Evolutionary conservation across 169 alveolate genomes (phyloP).

Genomic region (Plasmodium coatneyi): DNA sequence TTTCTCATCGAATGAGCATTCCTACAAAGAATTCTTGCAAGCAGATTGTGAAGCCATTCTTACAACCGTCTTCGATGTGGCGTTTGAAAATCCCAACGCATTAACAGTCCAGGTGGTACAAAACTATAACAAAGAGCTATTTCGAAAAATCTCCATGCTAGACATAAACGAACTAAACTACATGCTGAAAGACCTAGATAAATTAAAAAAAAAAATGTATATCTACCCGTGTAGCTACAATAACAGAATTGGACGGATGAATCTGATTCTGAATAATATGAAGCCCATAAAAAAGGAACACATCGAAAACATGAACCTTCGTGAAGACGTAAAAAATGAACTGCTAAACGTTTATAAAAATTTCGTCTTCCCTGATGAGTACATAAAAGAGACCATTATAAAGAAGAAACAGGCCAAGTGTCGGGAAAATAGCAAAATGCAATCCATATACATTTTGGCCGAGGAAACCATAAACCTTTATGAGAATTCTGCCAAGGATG

Average conservation of each 20-base stretch:
- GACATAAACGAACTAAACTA: constrained; percentile 48
- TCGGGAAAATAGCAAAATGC: constrained; percentile 19
- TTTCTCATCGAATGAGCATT: constrained; percentile 60
- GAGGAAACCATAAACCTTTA: constrained; percentile 71
- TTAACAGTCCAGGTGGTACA: constrained; percentile 36
- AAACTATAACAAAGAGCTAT: constrained; percentile 49
- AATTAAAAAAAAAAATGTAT: constrained; percentile 50
- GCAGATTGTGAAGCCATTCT: constrained; percentile 34
- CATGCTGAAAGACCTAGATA: constrained; percentile 51
- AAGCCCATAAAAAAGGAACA: constrained; percentile 67
- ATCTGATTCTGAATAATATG: constrained; percentile 42
- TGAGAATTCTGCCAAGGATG: constrained; percentile 75
- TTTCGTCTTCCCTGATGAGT: constrained; percentile 54
- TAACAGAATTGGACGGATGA: constrained; percentile 42
- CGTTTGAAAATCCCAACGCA: constrained; percentile 34
- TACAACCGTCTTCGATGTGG: constrained; percentile 40
- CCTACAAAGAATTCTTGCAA: constrained; percentile 70
- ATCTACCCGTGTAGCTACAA: constrained; percentile 27
- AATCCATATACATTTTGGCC: constrained; percentile 33
- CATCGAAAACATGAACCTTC: constrained; percentile 18
- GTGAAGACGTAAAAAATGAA: constrained; percentile 20
- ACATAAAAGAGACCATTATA: constrained; percentile 35
- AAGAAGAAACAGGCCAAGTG: constrained; percentile 24
- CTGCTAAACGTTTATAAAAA: constrained; percentile 39
- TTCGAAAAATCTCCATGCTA: constrained; percentile 22